Evolutionary conservation across 495 filamentous ascomycete species (phyloP), one percentile per base, ranked within the genome.

Genomic region (Lasiosphaeris hirsuta): DNA sequence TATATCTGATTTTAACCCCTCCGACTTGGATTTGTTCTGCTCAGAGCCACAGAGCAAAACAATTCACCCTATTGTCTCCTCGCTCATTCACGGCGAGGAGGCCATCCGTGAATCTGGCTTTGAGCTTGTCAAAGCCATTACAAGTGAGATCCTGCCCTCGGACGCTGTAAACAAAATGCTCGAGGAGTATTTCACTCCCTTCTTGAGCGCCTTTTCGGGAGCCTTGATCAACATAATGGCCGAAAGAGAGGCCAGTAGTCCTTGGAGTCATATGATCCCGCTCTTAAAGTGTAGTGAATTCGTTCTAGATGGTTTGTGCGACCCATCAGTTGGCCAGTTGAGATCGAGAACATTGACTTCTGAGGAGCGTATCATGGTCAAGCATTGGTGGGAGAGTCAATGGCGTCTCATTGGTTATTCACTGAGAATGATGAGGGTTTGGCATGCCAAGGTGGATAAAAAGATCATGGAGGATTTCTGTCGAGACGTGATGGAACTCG

Each of bases 401-500:
- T 98, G 94, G 94, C 80, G 82, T 41, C 81, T 81, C 33, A 71
- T 97, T 46, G 84, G 84, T 3, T 83, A 87, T 11, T 89, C 95
- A n/a, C 96, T 97, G 66, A 75, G 82, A 45, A 84, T 84, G 64
- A 93, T 90, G 17, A 90, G 96, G 61, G 69, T 69, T 4, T 98
- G 94, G 93, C 84, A 85, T 50, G 72, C 81, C 18, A 80, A 82
- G 9, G 71, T 80, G 55, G 86, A 92, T 30, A 90, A 89, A 69
- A 72, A 78, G 13, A 74, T 79, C 19, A 88, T 98, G 89, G 83
- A 88, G 65, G 88, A 97, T 48, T 97, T 97, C 61, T 94, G 90
- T 64, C 84, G 94, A 59, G 90, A 97, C 63, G 86, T 88, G 30
- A 97, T 97, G 78, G 88, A 97, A 60, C 89, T 96, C 63, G 92